Conservation (phyloP, 2,329 filamentous ascomycete genomes). For the Scopulariopsis brevicaulis region DNA sequence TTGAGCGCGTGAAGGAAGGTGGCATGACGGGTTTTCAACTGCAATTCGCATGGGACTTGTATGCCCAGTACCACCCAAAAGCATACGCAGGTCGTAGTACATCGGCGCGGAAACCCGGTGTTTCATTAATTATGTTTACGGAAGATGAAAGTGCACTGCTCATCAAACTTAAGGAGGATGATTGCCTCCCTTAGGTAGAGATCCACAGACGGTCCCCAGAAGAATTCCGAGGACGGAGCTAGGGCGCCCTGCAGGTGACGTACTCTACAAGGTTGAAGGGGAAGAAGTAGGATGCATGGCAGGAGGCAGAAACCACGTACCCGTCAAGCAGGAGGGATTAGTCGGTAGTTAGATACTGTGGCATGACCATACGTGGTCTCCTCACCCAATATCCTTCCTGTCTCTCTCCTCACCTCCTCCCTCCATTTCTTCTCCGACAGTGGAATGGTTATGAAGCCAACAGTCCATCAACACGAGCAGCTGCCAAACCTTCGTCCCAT, state of each 20-base stretch:
- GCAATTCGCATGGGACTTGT: too few species aligned
- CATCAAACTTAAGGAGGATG: not conserved
- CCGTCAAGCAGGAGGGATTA: not conserved
- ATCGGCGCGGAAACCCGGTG: not conserved
- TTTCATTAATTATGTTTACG: not conserved
- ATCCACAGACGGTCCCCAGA: too few species aligned
- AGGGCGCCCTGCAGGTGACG: not conserved
- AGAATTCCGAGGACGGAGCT: not conserved
- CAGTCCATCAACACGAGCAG: constrained; percentile 1
- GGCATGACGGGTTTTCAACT: too few species aligned
- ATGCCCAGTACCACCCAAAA: too few species aligned
- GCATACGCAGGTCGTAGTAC: not conserved
- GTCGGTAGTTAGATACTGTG: not conserved
- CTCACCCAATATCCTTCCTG: too few species aligned
- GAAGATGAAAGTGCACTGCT: not conserved
- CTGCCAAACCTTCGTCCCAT: constrained; percentile 7
- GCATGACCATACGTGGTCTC: too few species aligned
- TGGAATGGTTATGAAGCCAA: not conserved
- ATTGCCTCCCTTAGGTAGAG: not conserved
- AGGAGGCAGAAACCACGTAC: not conserved
- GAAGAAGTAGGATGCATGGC: not conserved
- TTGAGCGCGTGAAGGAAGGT: too few species aligned
- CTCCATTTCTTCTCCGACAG: too few species aligned
- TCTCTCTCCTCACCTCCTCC: too few species aligned
- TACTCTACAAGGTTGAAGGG: not conserved